Evolutionary conservation across 2,329 filamentous ascomycete species (phyloP), one percentile per base, ranked within the genome.

Genomic region (Coleophoma eucalyptorum): DNA sequence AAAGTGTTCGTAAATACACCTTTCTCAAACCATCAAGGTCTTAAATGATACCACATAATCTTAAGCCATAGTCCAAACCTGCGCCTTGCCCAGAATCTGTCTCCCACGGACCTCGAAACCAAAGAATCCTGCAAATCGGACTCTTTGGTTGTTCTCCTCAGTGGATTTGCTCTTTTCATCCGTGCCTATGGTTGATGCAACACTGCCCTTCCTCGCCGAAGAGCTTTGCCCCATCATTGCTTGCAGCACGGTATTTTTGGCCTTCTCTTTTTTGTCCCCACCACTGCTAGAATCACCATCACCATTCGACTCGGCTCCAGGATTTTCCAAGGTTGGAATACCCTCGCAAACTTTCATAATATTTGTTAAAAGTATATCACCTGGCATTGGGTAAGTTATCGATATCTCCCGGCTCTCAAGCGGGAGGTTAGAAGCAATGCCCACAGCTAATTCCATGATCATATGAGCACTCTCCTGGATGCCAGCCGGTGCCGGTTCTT

Each of bases 401-500:
- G 84, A 84, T 15, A 99, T 89, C 63, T 97, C 94, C 56, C 94
- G 83, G 59, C 90, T 94, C 70, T 99, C 94, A 37, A 96, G 72
- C 0, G 94, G 93, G 43, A 97, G 72, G 66, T 97, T 95, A 52
- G 86, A 81, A 1, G 89, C 84, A 56, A 99, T 91, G 54, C 86
- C 87, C 31, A 97, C 81, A 0, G 92, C 90, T 46, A 97, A 79
- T 69, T 97, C 92, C 49, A 97, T 80, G 66, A 99, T 97, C 84
- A 94, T 96, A 49, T 86, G 85, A 2, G 92, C 88, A 55, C 90
- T 91, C 47, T 90, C 91, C 58, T 93, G 86, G n/a, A 97, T 79
- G 8, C 91, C 92, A 1, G 84, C 72, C 0, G 90, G 89, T 1
- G 89, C 80, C 2, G 91, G 90, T 11, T 89, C 87, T 50, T 83